phyloP scores from a whole-genome alignment of 2,329 filamentous ascomycete genomes.

The Tolypocladium pustulatum region DNA sequence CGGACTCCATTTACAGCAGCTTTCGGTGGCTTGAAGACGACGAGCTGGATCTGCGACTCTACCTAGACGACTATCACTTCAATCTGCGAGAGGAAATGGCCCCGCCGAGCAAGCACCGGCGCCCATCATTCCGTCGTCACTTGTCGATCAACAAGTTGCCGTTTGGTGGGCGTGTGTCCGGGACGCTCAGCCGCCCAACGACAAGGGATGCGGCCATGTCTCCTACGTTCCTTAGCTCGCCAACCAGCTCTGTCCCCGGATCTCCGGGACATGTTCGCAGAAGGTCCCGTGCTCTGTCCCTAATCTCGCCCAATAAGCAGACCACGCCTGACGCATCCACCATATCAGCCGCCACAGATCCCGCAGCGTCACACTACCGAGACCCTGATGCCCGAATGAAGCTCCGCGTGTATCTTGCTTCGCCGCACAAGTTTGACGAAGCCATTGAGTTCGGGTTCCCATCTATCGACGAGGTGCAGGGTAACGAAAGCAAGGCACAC shows the following conservation, averaged over 20 bases:
- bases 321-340: conserved; percentile 10
- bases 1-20: conserved; percentile 52
- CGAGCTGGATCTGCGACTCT: conserved; percentile 56
- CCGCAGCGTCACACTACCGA: conserved; percentile 72
- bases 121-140: conserved; percentile 57
- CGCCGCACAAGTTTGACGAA: conserved; percentile 91
- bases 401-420: conserved; percentile 74
- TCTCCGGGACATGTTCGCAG: conserved; percentile 29
- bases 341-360: conserved; percentile 41
- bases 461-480: conserved; percentile 37
- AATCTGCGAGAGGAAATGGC: conserved; percentile 45
- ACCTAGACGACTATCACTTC: conserved; percentile 59
- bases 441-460: conserved; percentile 91
- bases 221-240: conserved; percentile 14
- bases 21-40: conserved; percentile 67
- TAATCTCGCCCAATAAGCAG: conserved; percentile 39
- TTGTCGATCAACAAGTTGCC: conserved; percentile 61
- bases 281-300: conserved; percentile 44
- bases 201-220: conserved; percentile 28
- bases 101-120: conserved; percentile 30
- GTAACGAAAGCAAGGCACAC: conserved; percentile 17
- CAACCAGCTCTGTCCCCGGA: conserved; percentile 9
- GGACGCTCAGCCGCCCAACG: conserved; percentile 36
- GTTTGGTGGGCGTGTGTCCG: conserved; percentile 41
- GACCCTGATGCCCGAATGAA: conserved; percentile 83